These are phyloP conservation scores for Neurospora terricola DNA, from an alignment of 495 filamentous ascomycete genomes.

Conservation along the genomic window DNA sequence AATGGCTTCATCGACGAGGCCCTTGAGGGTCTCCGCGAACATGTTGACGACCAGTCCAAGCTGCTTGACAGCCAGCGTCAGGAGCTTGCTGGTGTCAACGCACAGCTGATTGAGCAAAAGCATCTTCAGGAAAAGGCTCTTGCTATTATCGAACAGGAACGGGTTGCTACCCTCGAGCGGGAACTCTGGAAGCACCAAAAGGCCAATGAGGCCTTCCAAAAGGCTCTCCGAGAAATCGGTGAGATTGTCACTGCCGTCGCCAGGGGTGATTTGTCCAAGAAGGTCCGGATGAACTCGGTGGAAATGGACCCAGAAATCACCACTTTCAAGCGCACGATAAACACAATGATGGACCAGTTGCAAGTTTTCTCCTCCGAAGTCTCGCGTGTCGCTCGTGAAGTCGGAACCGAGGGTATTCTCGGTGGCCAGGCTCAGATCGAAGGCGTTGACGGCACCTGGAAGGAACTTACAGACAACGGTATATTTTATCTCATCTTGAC, in stretches of 20 bases:
- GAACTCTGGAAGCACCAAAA: conserved; percentile 95
- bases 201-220: conserved; percentile 97
- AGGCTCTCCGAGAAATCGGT: conserved; percentile 91
- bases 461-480: conserved; percentile 94
- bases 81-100: conserved; percentile 60
- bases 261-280: conserved; percentile 93
- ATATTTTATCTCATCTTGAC: conserved; percentile 12
- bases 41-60: conserved; percentile 71
- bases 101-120: conserved; percentile 56
- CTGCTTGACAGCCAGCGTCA: conserved; percentile 64
- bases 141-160: conserved; percentile 42
- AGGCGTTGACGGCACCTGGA: conserved; percentile 95
- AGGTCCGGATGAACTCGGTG: conserved; percentile 88
- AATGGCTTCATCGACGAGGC: conserved; percentile 52
- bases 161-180: conserved; percentile 59
- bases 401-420: conserved; percentile 94
- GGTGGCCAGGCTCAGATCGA: conserved; percentile 92
- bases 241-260: conserved; percentile 94
- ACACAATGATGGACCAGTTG: conserved; percentile 98
- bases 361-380: conserved; percentile 97
- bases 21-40: conserved; percentile 59
- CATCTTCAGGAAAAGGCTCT: conserved; percentile 52
- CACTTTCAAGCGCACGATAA: conserved; percentile 96
- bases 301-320: conserved; percentile 99
- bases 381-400: conserved; percentile 89